phyloP scores from a whole-genome alignment of 1,284 basidiomycete genomes.

The Fistulinella cinereoalba region DNA sequence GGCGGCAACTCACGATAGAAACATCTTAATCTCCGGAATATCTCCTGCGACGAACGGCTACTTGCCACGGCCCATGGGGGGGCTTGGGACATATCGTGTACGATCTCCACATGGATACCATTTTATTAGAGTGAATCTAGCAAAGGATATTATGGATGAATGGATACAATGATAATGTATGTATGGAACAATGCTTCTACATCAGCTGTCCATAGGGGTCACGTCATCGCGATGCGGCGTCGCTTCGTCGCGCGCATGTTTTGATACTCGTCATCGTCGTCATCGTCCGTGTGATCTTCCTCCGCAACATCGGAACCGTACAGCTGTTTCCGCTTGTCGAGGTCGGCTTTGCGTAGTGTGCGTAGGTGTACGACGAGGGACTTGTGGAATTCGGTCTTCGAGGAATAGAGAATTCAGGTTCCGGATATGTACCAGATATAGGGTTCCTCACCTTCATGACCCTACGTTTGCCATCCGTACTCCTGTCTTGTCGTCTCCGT shows the following conservation, averaged over 20 bases:
- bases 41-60: too few relatives aligned
- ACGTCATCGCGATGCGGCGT: conserved; percentile 26
- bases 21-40: too few relatives aligned
- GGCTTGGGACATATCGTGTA: background rate
- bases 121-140: conserved; percentile 32
- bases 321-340: conserved; percentile 45
- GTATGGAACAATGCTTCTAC: conserved; percentile 23
- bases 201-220: conserved; percentile 22
- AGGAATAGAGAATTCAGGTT: conserved; percentile 5
- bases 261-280: conserved; percentile 46
- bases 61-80: too few relatives aligned
- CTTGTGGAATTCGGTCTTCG: conserved; percentile 64
- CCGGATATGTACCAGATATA: background rate
- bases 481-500: conserved; percentile 54
- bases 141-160: conserved; percentile 28
- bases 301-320: conserved; percentile 43
- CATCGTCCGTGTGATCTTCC: conserved; percentile 47
- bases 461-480: conserved; percentile 45
- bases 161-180: conserved; percentile 27
- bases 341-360: conserved; percentile 56
- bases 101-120: conserved; percentile 19
- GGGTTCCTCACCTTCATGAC: conserved; percentile 51
- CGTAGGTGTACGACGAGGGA: conserved; percentile 53
- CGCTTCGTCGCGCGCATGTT: conserved; percentile 32
- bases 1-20: too few relatives aligned